A percentile compares a stretch with the other conserved stretches of the same genome.
These are phyloP conservation scores for Mallotus nudiflorus DNA, from an alignment of 345 rosid genomes.

Conservation along the genomic window DNA sequence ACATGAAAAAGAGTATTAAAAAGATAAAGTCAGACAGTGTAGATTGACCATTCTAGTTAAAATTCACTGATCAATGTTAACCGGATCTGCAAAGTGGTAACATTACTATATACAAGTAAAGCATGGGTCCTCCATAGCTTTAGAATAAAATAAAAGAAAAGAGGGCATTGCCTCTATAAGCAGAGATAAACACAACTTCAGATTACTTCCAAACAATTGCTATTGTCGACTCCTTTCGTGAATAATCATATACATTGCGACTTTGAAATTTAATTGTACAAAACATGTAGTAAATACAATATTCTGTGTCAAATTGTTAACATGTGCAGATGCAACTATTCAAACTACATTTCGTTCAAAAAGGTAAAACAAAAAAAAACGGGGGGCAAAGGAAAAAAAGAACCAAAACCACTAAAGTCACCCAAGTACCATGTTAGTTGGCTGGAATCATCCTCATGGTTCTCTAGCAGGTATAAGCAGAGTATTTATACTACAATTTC, in stretches of 20 bases:
- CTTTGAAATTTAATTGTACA: slow-evolving; percentile 21
- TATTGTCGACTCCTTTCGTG: slow-evolving; percentile 10
- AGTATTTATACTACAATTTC: slow-evolving; percentile 46
- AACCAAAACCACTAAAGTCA: background rate
- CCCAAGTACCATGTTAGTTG: slow-evolving; percentile 11
- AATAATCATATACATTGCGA: slow-evolving; percentile 25
- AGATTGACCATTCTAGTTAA: background rate
- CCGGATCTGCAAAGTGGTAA: background rate
- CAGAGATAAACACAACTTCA: background rate
- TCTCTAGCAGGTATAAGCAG: background rate
- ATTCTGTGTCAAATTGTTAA: slow-evolving; percentile 9
- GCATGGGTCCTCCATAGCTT: background rate
- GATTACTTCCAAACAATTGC: background rate
- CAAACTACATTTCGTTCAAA: slow-evolving; percentile 4
- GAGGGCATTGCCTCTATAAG: background rate
- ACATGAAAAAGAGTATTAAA: background rate
- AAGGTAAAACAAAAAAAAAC: background rate
- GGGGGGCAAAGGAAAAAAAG: background rate
- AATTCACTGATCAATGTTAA: background rate
- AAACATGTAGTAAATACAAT: slow-evolving; percentile 11
- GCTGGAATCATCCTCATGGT: background rate
- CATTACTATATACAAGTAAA: background rate
- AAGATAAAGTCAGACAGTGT: background rate
- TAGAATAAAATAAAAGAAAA: background rate
- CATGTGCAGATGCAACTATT: background rate